Evolutionary conservation across 2,329 filamentous ascomycete species (phyloP).

Genomic region (Colletotrichum cordylinicola): DNA sequence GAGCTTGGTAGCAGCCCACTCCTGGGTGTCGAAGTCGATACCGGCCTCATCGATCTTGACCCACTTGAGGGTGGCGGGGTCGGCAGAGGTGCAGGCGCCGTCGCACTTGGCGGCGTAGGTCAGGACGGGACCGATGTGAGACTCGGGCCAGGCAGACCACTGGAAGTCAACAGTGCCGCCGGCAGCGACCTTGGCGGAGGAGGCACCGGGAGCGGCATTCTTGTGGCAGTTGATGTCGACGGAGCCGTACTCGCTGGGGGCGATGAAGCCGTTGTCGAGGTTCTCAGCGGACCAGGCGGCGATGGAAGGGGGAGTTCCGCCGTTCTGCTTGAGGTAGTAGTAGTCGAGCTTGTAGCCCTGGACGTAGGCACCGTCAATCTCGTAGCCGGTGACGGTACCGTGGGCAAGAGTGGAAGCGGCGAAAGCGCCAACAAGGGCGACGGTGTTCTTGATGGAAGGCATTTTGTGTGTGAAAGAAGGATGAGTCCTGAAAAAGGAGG

Average conservation of each 20-base stretch:
- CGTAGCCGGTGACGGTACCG: conserved; percentile 18
- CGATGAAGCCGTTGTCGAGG: conserved; percentile 58
- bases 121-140: conserved; percentile 61
- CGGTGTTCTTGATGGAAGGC: conserved; percentile 6
- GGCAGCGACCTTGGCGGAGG: conserved; percentile 41
- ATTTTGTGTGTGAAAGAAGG: not conserved
- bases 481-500: not conserved
- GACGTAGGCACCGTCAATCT: conserved; percentile 9
- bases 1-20: conserved; percentile 44
- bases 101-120: conserved; percentile 67
- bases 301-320: conserved; percentile 20
- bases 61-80: conserved; percentile 59
- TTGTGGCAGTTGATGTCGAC: conserved; percentile 54
- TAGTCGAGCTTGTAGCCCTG: conserved; percentile 26
- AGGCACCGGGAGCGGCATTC: conserved; percentile 40
- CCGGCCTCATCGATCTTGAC: conserved; percentile 69
- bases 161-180: conserved; percentile 45
- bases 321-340: conserved; percentile 26
- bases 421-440: conserved; percentile 23
- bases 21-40: conserved; percentile 45
- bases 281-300: conserved; percentile 46
- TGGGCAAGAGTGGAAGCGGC: conserved; percentile 21
- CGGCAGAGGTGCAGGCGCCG: conserved; percentile 59
- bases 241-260: conserved; percentile 40
- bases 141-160: conserved; percentile 48